Evolutionary conservation across 163 green algal species (phyloP).

Genomic region (Chlamydomonas reinhardtii): DNA sequence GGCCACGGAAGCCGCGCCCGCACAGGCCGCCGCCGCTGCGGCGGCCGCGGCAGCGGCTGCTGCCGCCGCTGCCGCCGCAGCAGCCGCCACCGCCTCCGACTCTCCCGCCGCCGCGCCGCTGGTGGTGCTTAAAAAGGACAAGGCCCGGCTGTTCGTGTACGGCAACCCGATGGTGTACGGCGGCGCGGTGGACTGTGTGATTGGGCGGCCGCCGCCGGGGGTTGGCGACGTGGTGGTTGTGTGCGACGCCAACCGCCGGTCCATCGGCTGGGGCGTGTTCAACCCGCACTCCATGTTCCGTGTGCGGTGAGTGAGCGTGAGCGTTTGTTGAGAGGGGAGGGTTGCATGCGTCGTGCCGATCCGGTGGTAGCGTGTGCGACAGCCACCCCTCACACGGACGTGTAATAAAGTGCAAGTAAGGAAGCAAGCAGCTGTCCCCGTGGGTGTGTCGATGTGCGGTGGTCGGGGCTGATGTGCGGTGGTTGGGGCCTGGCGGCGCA

Average conservation of each 20-base stretch:
- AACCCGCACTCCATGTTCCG: conserved; percentile 90
- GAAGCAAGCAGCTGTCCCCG: too few species aligned
- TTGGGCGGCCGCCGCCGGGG: conserved; percentile 65
- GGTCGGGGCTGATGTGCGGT: too few species aligned
- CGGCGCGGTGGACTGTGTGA: conserved; percentile 81
- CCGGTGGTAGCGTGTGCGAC: too few species aligned
- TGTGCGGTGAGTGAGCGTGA: conserved; percentile 61
- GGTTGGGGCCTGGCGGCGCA: too few species aligned
- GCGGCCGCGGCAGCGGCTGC: background rate
- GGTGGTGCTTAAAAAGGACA: conserved; percentile 85
- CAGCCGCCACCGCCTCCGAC: background rate
- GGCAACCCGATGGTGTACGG: conserved; percentile 66
- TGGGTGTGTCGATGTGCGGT: too few species aligned
- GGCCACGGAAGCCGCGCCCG: too few species aligned
- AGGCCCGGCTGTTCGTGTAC: conserved; percentile 80
- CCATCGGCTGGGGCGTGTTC: conserved; percentile 89
- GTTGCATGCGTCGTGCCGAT: too few species aligned
- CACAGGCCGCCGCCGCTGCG: too few species aligned
- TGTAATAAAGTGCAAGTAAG: too few species aligned
- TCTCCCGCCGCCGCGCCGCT: background rate
- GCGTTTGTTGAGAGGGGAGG: too few species aligned
- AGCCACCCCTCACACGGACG: too few species aligned
- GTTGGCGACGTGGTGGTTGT: conserved; percentile 84
- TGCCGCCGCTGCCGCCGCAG: too few species aligned
- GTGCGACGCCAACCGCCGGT: conserved; percentile 59